Base-by-base conservation (phyloP, 768 basidiomycete genomes). In the Boletus insuetus region DNA sequence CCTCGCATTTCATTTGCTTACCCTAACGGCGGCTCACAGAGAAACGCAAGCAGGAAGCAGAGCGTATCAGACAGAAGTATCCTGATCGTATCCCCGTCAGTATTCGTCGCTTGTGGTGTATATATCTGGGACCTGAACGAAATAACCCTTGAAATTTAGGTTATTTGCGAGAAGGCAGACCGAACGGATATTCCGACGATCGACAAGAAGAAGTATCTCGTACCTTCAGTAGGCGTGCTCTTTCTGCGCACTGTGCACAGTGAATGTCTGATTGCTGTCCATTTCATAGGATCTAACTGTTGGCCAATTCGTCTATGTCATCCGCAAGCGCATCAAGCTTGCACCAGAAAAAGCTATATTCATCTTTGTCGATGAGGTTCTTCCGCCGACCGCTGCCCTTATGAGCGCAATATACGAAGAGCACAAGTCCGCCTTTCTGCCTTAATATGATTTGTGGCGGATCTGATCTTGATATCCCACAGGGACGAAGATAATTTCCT, bases 121-220 rank as follows among this genome's bases (percentile, higher is more conserved):
- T 32, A 46, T 46, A 49, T 59, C 45, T 17, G 42, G 40, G 49
- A 57, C 59, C 45, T 61, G 16, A 56, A 41, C 46, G 37, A 49
- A 57, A 59, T 32, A 31, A 42, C 52, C 35, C 34, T 46, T 43
- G 52, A 38, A 47, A 53, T 55, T 39, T 63, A 98, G 95, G 96
- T 99, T 54, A 99, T 99, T 75, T 99, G 97, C 76, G 97, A 99
- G 83, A 98, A 97, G 78, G 95, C 94, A 47, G 95, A 98, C 79
- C 84, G 90, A 67, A 95, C 94, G 52, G 97, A 99, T 77, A 98
- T 99, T 72, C 92, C 95, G 1, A 95, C 94, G 29, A 98, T 99
- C 71, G 97, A 99, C 82, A 99, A 99, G 91, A 98, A 99, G 94
- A 99, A 99, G 81, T 99, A 99, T 65, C 81, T 99, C 50, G 97